Percentiles rank a stretch among this genome's conserved stretches.
Conservation (phyloP, 805 yeast species). For the Candida tibetensis region DNA sequence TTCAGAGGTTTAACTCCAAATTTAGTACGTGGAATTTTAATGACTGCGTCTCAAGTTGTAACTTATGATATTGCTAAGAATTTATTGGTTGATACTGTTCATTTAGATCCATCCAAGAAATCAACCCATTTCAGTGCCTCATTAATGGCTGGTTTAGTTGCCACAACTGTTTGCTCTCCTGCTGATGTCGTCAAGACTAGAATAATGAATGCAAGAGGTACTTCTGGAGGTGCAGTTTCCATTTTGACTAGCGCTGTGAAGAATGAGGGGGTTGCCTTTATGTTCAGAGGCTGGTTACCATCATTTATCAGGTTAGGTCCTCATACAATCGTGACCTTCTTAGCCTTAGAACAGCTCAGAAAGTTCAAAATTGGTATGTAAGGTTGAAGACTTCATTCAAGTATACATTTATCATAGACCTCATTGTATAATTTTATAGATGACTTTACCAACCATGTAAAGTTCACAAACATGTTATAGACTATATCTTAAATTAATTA, state of each 20-base stretch:
- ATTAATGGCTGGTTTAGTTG: constrained; percentile 78
- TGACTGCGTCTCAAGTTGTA: constrained; percentile 91
- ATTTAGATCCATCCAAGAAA: constrained; percentile 57
- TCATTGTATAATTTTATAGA: not conserved
- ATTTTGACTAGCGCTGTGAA: constrained; percentile 56
- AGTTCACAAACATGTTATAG: too few relatives aligned
- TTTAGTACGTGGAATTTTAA: constrained; percentile 72
- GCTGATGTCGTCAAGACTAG: constrained; percentile 89
- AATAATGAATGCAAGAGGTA: constrained; percentile 67
- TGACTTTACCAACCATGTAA: too few relatives aligned
- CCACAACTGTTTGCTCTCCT: constrained; percentile 90
- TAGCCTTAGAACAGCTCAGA: constrained; percentile 66
- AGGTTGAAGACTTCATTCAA: not conserved
- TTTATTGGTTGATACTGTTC: constrained; percentile 47
- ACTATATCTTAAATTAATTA: too few relatives aligned
- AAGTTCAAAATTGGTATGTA: constrained; percentile 50
- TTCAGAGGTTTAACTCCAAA: constrained; percentile 79
- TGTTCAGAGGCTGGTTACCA: constrained; percentile 91
- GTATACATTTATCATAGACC: too few relatives aligned
- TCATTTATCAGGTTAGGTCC: constrained; percentile 86
- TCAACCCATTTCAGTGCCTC: constrained; percentile 79
- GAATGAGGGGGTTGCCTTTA: constrained; percentile 71
- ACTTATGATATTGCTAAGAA: constrained; percentile 76
- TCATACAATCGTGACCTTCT: constrained; percentile 66
- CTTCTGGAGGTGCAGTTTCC: constrained; percentile 42